Evolutionary conservation across 768 basidiomycete species (phyloP).

Genomic region (Phlebiopsis flavidoalba): DNA sequence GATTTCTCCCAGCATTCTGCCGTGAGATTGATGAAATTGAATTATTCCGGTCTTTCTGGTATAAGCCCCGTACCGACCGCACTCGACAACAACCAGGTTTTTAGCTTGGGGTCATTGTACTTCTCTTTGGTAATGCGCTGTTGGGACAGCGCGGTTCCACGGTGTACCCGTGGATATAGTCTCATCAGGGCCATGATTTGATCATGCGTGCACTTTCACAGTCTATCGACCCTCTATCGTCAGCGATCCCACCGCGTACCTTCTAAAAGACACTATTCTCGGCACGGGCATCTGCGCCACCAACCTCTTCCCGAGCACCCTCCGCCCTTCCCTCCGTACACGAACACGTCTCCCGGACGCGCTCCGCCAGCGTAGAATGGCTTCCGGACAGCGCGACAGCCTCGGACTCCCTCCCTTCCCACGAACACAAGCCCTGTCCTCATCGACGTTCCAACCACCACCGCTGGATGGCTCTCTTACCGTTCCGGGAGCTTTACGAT

Average conservation of each 20-base stretch:
- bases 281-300: neutral
- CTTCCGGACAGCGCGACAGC: neutral
- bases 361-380: neutral
- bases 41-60: neutral
- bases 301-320: neutral
- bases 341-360: neutral
- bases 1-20: neutral
- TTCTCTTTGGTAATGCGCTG: neutral
- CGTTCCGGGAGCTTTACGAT: slow-evolving; percentile 30
- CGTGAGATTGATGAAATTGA: neutral
- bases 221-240: slow-evolving; percentile 1
- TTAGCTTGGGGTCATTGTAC: slow-evolving; percentile 1
- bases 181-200: slow-evolving; percentile 4
- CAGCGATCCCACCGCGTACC: neutral
- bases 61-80: neutral
- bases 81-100: neutral
- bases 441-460: slow-evolving; percentile 26
- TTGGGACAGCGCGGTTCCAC: neutral
- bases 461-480: slow-evolving; percentile 29
- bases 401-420: slow-evolving; percentile 13
- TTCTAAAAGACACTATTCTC: neutral
- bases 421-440: slow-evolving; percentile 18
- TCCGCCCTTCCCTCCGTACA: neutral
- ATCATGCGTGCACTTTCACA: slow-evolving; percentile 1
- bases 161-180: slow-evolving; percentile 1